Evolutionary conservation across 1,139 yeast genomes (phyloP).

Genomic region (Pichia sp.): DNA sequence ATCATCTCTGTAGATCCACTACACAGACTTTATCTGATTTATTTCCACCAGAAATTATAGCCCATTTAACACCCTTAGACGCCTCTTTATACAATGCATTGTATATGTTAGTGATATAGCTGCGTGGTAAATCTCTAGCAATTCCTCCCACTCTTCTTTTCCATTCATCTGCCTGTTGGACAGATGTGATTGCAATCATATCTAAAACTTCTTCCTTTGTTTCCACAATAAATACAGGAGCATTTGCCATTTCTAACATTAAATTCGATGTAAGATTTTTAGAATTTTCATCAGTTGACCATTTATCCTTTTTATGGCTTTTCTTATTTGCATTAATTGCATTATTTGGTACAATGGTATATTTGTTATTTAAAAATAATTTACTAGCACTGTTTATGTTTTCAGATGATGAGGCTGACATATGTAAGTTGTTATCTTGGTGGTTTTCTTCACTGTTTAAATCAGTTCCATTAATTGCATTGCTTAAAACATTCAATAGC

Average conservation of each 20-base stretch:
- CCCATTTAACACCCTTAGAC: conserved; percentile 65
- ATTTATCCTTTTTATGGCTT: conserved; percentile 68
- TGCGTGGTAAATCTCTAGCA: conserved; percentile 60
- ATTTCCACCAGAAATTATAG: conserved; percentile 66
- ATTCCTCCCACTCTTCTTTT: conserved; percentile 73
- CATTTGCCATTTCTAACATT: conserved; percentile 47
- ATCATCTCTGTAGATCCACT: conserved; percentile 56
- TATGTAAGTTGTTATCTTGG: not conserved
- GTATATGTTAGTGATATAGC: conserved; percentile 69
- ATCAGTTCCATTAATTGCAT: conserved; percentile 23
- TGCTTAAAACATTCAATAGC: conserved; percentile 42
- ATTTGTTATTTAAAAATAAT: conserved; percentile 33
- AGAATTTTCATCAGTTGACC: conserved; percentile 76
- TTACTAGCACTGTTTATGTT: not conserved
- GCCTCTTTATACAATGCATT: conserved; percentile 67
- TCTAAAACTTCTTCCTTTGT: conserved; percentile 77
- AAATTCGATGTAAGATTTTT: conserved; percentile 52
- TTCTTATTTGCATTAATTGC: conserved; percentile 66
- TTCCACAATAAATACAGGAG: conserved; percentile 74
- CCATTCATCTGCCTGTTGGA: conserved; percentile 85
- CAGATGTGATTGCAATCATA: conserved; percentile 70
- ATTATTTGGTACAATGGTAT: conserved; percentile 57
- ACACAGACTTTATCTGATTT: conserved; percentile 67
- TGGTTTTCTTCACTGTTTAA: conserved; percentile 1
- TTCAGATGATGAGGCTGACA: not conserved